A percentile compares a stretch with the other conserved stretches of the same genome.
These are phyloP conservation scores for Gastrolobium villosum DNA, from an alignment of 306 rosid genomes.

Conservation along the genomic window DNA sequence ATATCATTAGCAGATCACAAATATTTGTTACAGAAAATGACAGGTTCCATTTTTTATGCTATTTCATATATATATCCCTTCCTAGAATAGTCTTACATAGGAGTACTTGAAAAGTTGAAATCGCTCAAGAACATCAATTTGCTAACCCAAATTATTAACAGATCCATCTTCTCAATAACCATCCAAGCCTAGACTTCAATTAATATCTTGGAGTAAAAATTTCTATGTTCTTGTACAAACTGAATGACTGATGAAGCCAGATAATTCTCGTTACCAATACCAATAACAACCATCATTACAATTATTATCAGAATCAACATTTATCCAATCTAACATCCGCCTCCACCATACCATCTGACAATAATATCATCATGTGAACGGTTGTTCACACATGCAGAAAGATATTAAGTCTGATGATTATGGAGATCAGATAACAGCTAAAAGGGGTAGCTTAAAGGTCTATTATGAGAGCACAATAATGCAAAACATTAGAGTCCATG, in stretches of 20 bases:
- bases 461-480: not conserved
- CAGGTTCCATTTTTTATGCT: not conserved
- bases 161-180: conserved; percentile 1
- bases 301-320: conserved; percentile 5
- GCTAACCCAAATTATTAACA: conserved; percentile 21
- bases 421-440: not conserved
- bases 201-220: not conserved
- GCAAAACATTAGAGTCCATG: not conserved
- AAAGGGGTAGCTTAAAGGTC: not conserved
- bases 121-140: conserved; percentile 25
- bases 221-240: conserved; percentile 8
- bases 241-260: conserved; percentile 10
- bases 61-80: conserved; percentile 18
- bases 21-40: conserved; percentile 20
- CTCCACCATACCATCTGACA: not conserved
- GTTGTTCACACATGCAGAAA: not conserved
- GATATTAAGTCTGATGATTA: not conserved
- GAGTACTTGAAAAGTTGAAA: not conserved
- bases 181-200: conserved; percentile 28
- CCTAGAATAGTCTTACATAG: not conserved
- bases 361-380: not conserved
- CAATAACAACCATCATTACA: conserved; percentile 11
- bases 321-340: not conserved
- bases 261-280: conserved; percentile 10
- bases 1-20: conserved; percentile 23